Percentiles rank a stretch among this genome's conserved stretches.
These are phyloP conservation scores for Cryptosporidium canis DNA, from an alignment of 169 alveolate genomes.

Conservation along the genomic window DNA sequence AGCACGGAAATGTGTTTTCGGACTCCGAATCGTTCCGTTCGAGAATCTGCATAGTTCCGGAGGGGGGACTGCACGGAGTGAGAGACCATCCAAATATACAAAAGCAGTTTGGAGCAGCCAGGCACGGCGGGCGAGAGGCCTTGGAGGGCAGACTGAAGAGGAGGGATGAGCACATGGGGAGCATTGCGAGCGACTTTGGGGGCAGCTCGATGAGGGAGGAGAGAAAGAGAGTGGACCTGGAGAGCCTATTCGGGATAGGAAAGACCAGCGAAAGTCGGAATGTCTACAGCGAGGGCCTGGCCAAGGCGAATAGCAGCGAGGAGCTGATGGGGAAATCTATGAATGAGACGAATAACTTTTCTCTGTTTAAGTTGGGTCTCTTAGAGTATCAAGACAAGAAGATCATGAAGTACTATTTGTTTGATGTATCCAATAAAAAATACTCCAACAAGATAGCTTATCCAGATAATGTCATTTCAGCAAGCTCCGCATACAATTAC, in stretches of 20 bases:
- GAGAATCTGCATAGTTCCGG: conserved; percentile 45
- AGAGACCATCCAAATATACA: background rate
- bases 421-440: background rate
- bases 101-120: background rate
- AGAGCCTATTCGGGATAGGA: conserved; percentile 2
- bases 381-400: background rate
- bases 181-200: background rate
- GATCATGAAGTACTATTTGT: conserved; percentile 3
- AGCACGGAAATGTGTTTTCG: background rate
- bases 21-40: background rate
- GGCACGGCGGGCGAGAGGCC: no score
- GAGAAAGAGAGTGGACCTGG: conserved; percentile 9
- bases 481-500: conserved; percentile 23
- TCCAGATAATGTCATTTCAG: conserved; percentile 19
- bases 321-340: background rate
- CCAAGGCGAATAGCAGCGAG: no score
- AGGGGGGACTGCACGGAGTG: conserved; percentile 41
- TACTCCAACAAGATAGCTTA: conserved; percentile 9
- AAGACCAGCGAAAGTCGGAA: background rate
- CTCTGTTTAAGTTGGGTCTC: conserved; percentile 20
- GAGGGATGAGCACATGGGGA: background rate
- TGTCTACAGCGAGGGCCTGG: background rate
- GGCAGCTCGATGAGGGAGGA: background rate
- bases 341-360: background rate
- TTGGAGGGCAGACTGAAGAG: background rate